Percentiles rank a stretch among this genome's conserved stretches.
Conservation (phyloP, 2,329 filamentous ascomycete genomes). For the Fusarium paranaense region DNA sequence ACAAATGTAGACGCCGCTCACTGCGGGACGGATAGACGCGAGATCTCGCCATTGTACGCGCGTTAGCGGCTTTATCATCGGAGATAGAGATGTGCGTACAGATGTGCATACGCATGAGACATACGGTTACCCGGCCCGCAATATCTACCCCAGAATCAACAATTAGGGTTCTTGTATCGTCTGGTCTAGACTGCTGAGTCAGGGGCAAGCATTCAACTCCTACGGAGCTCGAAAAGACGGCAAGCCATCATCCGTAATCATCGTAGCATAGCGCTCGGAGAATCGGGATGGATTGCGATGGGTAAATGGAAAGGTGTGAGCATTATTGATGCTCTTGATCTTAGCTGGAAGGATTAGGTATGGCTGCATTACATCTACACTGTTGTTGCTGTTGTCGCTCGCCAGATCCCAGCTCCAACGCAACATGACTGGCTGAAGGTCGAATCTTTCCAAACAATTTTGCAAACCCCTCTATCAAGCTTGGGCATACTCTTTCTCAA, state of each 20-base stretch:
- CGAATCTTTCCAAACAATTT: neutral
- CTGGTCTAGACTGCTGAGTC: neutral
- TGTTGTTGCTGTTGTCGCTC: neutral
- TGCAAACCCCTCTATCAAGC: neutral
- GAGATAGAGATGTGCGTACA: neutral
- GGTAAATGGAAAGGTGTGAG: constrained; percentile 2
- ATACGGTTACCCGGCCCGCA: neutral
- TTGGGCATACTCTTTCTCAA: neutral
- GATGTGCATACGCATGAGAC: constrained; percentile 7
- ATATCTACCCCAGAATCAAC: neutral
- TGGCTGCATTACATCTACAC: neutral
- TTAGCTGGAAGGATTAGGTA: neutral
- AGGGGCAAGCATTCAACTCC: neutral
- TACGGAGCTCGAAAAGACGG: neutral
- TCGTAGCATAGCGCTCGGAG: neutral
- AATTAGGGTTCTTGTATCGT: neutral
- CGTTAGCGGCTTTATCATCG: neutral
- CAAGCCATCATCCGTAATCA: neutral
- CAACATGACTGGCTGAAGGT: neutral
- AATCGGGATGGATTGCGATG: constrained; percentile 12
- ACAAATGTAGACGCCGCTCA: neutral
- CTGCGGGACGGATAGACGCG: neutral
- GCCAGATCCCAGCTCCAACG: too few species aligned
- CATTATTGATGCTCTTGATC: neutral
- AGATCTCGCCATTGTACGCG: neutral